Percentiles rank a stretch among this genome's conserved stretches.
Evolutionary conservation across 768 basidiomycete genomes (phyloP).

Genomic region (button mushroom (Agaricus bisporus)): DNA sequence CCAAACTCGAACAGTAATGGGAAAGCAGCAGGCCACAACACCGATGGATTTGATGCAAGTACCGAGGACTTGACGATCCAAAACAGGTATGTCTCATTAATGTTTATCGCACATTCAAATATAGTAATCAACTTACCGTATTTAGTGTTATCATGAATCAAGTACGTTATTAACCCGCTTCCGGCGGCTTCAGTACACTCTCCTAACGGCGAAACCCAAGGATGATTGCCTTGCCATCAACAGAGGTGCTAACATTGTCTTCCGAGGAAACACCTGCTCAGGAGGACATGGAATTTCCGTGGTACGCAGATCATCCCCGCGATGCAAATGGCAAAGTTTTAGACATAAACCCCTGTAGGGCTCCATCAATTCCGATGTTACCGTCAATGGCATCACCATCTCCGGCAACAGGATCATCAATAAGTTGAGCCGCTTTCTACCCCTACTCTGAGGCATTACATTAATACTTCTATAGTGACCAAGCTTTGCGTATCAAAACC

Average conservation of each 20-base stretch:
- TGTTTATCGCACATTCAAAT: background rate
- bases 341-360: constrained; percentile 31
- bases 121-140: background rate
- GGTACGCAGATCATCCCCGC: constrained; percentile 28
- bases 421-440: constrained; percentile 30
- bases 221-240: constrained; percentile 62
- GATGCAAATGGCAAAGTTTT: background rate
- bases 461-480: constrained; percentile 26
- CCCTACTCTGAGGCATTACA: background rate
- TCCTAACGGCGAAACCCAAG: constrained; percentile 14
- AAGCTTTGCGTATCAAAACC: constrained; percentile 61
- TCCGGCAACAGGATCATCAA: constrained; percentile 47
- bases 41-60: constrained; percentile 43
- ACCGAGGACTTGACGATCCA: constrained; percentile 32
- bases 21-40: constrained; percentile 42
- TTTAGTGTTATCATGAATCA: constrained; percentile 30
- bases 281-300: constrained; percentile 65
- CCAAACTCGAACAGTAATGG: constrained; percentile 48
- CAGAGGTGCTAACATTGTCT: constrained; percentile 35
- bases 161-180: constrained; percentile 21
- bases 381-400: constrained; percentile 43
- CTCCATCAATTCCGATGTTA: constrained; percentile 40
- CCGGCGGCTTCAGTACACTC: background rate
- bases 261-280: constrained; percentile 48
- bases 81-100: constrained; percentile 26